Evolutionary conservation across 2,329 filamentous ascomycete species (phyloP).

Genomic region (Aspergillus proliferans): DNA sequence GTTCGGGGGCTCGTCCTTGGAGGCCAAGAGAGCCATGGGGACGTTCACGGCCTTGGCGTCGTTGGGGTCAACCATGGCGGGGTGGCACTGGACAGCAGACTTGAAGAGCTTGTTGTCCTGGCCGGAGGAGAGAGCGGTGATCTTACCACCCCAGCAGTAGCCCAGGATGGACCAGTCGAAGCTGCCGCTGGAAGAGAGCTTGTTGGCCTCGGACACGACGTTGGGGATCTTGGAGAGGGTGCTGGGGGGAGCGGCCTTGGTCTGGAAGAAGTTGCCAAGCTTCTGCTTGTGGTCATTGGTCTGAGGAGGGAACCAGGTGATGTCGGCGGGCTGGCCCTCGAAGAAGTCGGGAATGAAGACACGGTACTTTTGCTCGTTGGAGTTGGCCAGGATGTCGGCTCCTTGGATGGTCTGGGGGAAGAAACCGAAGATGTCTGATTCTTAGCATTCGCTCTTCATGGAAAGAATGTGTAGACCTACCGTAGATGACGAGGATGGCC

Average conservation of each 20-base stretch:
- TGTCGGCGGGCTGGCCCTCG: conserved; percentile 63
- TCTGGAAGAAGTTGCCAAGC: conserved; percentile 54
- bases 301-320: conserved; percentile 56
- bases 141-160: conserved; percentile 57
- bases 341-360: conserved; percentile 94
- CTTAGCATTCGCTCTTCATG: conserved; percentile 9
- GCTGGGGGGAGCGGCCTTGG: conserved; percentile 52
- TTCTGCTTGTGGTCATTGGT: conserved; percentile 56
- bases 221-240: conserved; percentile 51
- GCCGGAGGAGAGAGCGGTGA: conserved; percentile 49
- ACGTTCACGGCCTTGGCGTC: conserved; percentile 53
- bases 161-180: conserved; percentile 57
- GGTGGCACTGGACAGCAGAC: conserved; percentile 51
- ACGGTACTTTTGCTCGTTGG: conserved; percentile 63
- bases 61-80: conserved; percentile 55
- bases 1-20: conserved; percentile 50
- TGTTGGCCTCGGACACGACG: conserved; percentile 50
- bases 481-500: conserved; percentile 53
- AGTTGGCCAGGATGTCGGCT: conserved; percentile 55
- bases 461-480: conserved; percentile 16
- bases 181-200: conserved; percentile 31
- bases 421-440: conserved; percentile 56
- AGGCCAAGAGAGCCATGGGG: conserved; percentile 53
- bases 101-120: conserved; percentile 49
- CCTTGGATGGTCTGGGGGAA: conserved; percentile 58